These are phyloP conservation scores for Linaria vulgaris DNA, from an alignment of 257 asterid genomes.

Conservation along the genomic window DNA sequence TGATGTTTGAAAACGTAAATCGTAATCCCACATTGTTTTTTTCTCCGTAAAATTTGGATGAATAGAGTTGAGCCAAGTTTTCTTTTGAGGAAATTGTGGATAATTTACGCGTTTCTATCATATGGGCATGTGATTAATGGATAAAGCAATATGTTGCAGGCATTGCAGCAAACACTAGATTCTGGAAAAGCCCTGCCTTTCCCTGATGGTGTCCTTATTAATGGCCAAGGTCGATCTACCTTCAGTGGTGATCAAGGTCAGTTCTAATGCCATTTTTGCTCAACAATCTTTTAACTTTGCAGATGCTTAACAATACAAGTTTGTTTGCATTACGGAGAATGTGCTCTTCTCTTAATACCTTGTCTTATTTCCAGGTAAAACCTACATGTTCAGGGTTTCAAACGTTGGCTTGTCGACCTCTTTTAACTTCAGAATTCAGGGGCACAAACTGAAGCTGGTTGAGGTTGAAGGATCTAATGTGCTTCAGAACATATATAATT, in stretches of 20 bases:
- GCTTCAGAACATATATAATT: constrained; percentile 66
- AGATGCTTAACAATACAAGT: not conserved
- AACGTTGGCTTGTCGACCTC: constrained; percentile 72
- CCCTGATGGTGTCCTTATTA: constrained; percentile 81
- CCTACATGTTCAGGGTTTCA: constrained; percentile 89
- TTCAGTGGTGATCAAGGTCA: constrained; percentile 78
- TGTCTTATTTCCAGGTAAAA: constrained; percentile 54
- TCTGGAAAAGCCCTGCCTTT: constrained; percentile 69
- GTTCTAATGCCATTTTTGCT: constrained; percentile 12
- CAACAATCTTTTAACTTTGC: not conserved
- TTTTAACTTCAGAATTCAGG: constrained; percentile 84
- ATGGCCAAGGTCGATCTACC: constrained; percentile 60
- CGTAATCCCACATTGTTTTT: no score
- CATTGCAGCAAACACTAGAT: constrained; percentile 66
- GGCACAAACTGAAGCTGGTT: constrained; percentile 76
- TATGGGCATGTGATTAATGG: not conserved
- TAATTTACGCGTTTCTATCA: not conserved
- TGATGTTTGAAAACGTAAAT: no score
- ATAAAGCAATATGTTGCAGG: constrained; percentile 44
- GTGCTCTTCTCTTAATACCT: constrained; percentile 12
- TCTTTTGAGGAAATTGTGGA: not conserved
- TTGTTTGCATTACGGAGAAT: not conserved
- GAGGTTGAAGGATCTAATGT: constrained; percentile 97
- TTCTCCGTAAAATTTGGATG: no score
- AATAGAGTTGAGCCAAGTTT: not conserved